Conservation (phyloP, 2,329 filamentous ascomycete genomes). For the Fusarium tjaetaba region DNA sequence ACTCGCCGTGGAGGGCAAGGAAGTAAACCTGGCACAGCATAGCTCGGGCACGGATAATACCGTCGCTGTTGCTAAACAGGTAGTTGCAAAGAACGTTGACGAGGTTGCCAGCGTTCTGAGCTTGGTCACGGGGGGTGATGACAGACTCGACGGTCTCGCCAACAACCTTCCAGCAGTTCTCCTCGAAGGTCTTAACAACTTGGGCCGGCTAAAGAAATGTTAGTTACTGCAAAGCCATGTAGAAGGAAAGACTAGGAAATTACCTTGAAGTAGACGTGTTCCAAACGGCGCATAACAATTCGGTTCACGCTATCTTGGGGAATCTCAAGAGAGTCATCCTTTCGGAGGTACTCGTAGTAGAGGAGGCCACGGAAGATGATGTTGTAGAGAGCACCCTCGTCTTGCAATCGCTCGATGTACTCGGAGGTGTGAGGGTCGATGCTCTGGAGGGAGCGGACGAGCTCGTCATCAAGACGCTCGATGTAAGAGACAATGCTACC, state of each 20-base stretch:
- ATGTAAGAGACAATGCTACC: slow-evolving; percentile 95
- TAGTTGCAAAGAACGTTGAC: slow-evolving; percentile 93
- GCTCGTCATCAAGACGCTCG: slow-evolving; percentile 95
- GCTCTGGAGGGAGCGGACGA: slow-evolving; percentile 94
- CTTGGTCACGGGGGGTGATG: slow-evolving; percentile 78
- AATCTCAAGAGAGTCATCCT: slow-evolving; percentile 74
- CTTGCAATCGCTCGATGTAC: slow-evolving; percentile 94
- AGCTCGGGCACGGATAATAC: slow-evolving; percentile 93
- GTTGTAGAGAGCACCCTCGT: slow-evolving; percentile 91
- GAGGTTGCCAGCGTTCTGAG: slow-evolving; percentile 76
- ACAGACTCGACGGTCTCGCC: slow-evolving; percentile 75
- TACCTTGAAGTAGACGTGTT: slow-evolving; percentile 99
- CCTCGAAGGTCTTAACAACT: slow-evolving; percentile 92
- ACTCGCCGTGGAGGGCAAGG: slow-evolving; percentile 95
- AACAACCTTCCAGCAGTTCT: slow-evolving; percentile 89
- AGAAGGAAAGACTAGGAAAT: slow-evolving; percentile 78
- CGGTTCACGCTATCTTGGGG: slow-evolving; percentile 91
- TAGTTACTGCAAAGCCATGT: background rate
- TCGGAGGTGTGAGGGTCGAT: slow-evolving; percentile 99
- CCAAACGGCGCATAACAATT: slow-evolving; percentile 90
- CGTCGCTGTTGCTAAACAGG: slow-evolving; percentile 92
- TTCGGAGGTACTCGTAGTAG: slow-evolving; percentile 85
- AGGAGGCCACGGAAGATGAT: slow-evolving; percentile 88
- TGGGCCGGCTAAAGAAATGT: slow-evolving; percentile 73
- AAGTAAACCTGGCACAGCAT: slow-evolving; percentile 99